Evolutionary conservation across 2,329 filamentous ascomycete genomes (phyloP).

Genomic region (Geosmithia flava): DNA sequence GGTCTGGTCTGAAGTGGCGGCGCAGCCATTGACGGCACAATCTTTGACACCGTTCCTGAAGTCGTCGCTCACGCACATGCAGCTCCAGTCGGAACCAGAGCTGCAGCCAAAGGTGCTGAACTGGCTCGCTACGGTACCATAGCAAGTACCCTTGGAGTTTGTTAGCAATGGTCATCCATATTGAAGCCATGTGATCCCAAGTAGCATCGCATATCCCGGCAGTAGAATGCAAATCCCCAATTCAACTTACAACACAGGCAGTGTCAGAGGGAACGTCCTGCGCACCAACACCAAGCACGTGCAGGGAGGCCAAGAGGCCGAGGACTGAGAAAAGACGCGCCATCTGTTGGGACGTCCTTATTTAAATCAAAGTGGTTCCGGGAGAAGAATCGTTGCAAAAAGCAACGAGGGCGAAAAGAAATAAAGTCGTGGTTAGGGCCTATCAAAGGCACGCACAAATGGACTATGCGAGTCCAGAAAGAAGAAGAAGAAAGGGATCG

Average conservation of each 20-base stretch:
- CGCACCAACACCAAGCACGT: slow-evolving; percentile 11
- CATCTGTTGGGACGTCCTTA: slow-evolving; percentile 1
- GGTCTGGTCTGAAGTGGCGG: slow-evolving; percentile 10
- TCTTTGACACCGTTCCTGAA: slow-evolving; percentile 25
- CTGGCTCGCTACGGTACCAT: neutral
- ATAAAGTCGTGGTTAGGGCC: neutral
- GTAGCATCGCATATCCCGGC: too few species aligned
- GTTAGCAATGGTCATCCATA: slow-evolving; percentile 1
- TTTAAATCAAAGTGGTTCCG: neutral
- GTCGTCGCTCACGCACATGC: slow-evolving; percentile 24
- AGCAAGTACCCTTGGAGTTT: neutral
- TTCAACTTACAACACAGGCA: slow-evolving; percentile 1
- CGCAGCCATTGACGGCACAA: slow-evolving; percentile 20
- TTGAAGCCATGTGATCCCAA: neutral
- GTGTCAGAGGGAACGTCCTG: slow-evolving; percentile 4
- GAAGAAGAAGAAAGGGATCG: neutral
- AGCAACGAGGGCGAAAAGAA: neutral
- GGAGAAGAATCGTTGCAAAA: neutral
- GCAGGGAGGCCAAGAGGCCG: slow-evolving; percentile 14
- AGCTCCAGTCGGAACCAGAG: neutral
- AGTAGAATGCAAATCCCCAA: too few species aligned
- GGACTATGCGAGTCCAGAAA: neutral
- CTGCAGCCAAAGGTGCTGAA: slow-evolving; percentile 7
- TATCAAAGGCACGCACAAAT: neutral
- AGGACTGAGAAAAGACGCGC: slow-evolving; percentile 16